phyloP scores from a whole-genome alignment of 164 flowering plant genomes.

The Annona cherimola region DNA sequence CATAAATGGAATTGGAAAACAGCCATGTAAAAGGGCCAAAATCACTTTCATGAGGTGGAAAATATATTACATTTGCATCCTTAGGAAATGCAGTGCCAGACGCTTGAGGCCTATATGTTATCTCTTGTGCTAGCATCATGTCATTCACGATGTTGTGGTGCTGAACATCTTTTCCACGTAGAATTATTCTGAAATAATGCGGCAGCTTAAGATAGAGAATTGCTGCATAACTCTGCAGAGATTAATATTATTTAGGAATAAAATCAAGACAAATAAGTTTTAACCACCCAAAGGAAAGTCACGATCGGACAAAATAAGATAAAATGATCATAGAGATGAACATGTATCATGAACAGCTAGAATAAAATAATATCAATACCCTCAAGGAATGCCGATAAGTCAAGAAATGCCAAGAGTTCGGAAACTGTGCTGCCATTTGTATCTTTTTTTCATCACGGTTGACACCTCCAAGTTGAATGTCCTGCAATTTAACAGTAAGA shows the following conservation, averaged over 20 bases:
- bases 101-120: conserved; percentile 67
- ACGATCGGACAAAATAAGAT: background rate
- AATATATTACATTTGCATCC: conserved; percentile 41
- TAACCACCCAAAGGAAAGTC: background rate
- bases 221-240: conserved; percentile 82
- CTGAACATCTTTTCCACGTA: conserved; percentile 86
- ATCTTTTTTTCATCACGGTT: conserved; percentile 86
- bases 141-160: conserved; percentile 92
- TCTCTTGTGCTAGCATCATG: conserved; percentile 64
- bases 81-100: conserved; percentile 45
- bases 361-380: conserved; percentile 32
- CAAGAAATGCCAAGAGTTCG: conserved; percentile 79
- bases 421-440: conserved; percentile 65
- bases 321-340: background rate
- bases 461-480: conserved; percentile 93
- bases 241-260: background rate
- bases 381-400: conserved; percentile 93
- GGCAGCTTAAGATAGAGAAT: conserved; percentile 87
- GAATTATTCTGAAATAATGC: conserved; percentile 60
- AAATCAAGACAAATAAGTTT: background rate
- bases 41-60: no score
- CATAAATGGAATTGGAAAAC: background rate
- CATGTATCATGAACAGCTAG: no score
- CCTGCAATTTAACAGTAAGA: conserved; percentile 38
- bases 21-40: no score